A percentile compares a stretch with the other conserved stretches of the same genome.
These are phyloP conservation scores for Pleurozium schreberi DNA, from an alignment of 225 moss, liverwort and hornwort species.

Conservation along the genomic window DNA sequence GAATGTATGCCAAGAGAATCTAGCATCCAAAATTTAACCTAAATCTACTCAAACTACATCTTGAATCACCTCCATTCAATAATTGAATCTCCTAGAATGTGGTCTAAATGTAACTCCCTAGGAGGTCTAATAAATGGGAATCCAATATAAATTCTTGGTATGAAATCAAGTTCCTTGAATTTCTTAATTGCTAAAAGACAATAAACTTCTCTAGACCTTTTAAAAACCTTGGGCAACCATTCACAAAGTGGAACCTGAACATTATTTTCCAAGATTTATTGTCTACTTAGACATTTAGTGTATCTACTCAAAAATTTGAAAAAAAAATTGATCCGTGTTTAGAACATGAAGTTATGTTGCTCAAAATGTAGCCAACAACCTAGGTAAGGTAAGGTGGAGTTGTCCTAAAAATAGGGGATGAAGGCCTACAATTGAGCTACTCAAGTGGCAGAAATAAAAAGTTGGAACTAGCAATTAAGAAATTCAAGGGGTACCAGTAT, in stretches of 20 bases:
- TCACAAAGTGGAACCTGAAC: neutral
- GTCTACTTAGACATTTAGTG: neutral
- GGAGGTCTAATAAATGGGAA: neutral
- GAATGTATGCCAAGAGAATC: too few relatives aligned
- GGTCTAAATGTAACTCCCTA: neutral
- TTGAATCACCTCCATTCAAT: neutral
- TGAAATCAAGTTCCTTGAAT: neutral
- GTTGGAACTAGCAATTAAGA: neutral
- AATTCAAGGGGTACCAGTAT: too few relatives aligned
- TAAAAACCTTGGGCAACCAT: fast-evolving
- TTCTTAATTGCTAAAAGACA: neutral
- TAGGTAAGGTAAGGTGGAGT: fast-evolving
- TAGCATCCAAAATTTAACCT: too few relatives aligned
- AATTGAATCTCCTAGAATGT: neutral
- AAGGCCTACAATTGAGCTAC: neutral
- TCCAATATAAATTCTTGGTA: neutral
- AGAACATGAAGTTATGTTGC: neutral
- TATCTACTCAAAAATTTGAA: neutral
- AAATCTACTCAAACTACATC: neutral
- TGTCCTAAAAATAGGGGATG: too few relatives aligned
- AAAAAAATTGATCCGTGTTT: neutral
- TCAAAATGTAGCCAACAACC: fast-evolving
- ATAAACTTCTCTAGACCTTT: neutral
- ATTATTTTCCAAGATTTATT: neutral
- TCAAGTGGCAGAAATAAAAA: fast-evolving